A percentile compares a stretch with the other conserved stretches of the same genome.
Evolutionary conservation across 345 rosid genomes (phyloP).

Genomic region (Linum lewisii): DNA sequence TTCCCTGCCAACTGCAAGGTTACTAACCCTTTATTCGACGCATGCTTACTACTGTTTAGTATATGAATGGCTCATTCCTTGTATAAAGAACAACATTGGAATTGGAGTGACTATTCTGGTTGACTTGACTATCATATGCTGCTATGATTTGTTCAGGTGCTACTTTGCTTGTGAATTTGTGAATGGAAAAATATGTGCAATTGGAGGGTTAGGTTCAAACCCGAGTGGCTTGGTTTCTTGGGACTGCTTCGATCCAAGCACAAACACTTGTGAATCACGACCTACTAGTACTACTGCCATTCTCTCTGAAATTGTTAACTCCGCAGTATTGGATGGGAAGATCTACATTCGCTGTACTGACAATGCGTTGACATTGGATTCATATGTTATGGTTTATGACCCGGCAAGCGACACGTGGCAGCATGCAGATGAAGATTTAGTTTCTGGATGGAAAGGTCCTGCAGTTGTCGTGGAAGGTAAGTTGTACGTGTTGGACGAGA

Average conservation of each 20-base stretch:
- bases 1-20: constrained; percentile 58
- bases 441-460: constrained; percentile 75
- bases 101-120: neutral
- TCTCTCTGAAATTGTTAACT: constrained; percentile 51
- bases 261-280: constrained; percentile 34
- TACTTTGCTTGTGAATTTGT: constrained; percentile 63
- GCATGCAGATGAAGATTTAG: constrained; percentile 48
- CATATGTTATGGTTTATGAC: constrained; percentile 34
- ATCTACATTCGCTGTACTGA: constrained; percentile 41
- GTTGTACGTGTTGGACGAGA: constrained; percentile 68
- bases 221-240: constrained; percentile 40
- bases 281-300: constrained; percentile 33
- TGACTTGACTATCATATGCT: neutral
- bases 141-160: constrained; percentile 40
- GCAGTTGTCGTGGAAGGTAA: constrained; percentile 53
- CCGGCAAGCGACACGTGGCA: constrained; percentile 48
- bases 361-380: constrained; percentile 25
- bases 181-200: constrained; percentile 47
- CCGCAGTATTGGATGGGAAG: constrained; percentile 56
- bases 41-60: neutral
- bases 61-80: neutral
- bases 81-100: too few relatives aligned
- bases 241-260: constrained; percentile 51
- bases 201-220: constrained; percentile 57
- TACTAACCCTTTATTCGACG: neutral